Evolutionary conservation across 306 rosid species (phyloP).

Genomic region (Mimosa pudica): DNA sequence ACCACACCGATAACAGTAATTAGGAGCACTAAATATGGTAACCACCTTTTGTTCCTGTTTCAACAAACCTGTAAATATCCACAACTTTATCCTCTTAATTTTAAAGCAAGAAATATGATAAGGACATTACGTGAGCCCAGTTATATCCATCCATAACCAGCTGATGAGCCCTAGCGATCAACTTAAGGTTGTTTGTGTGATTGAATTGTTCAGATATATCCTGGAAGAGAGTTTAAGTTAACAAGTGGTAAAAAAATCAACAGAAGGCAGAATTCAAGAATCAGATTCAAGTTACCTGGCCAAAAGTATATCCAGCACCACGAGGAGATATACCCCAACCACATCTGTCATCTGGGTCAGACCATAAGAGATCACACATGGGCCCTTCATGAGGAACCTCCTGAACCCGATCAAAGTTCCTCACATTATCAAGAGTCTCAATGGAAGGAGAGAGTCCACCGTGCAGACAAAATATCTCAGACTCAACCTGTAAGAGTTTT

Average conservation of each 20-base stretch:
- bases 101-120: slow-evolving; percentile 28
- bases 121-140: slow-evolving; percentile 91
- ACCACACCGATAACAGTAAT: slow-evolving; percentile 98
- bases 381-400: slow-evolving; percentile 99
- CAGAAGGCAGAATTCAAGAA: slow-evolving; percentile 14
- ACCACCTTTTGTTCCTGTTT: slow-evolving; percentile 99
- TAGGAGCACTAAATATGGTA: slow-evolving; percentile 97
- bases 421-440: slow-evolving; percentile 92
- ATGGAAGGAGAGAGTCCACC: slow-evolving; percentile 99
- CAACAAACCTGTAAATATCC: slow-evolving; percentile 40
- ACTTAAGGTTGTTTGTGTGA: slow-evolving; percentile 86
- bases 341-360: slow-evolving; percentile 99
- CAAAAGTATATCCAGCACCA: slow-evolving; percentile 99
- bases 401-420: slow-evolving; percentile 99
- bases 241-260: slow-evolving; percentile 18
- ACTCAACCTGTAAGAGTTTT: slow-evolving; percentile 71
- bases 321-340: slow-evolving; percentile 99
- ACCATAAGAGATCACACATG: slow-evolving; percentile 99
- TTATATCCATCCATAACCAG: slow-evolving; percentile 99
- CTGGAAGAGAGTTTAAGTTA: slow-evolving; percentile 50
- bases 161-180: slow-evolving; percentile 99
- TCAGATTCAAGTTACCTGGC: slow-evolving; percentile 66
- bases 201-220: slow-evolving; percentile 98
- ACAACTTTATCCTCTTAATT: slow-evolving; percentile 10
- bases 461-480: slow-evolving; percentile 96